Base-by-base conservation (phyloP, 768 basidiomycete genomes). In the Suillus fuscotomentosus region DNA sequence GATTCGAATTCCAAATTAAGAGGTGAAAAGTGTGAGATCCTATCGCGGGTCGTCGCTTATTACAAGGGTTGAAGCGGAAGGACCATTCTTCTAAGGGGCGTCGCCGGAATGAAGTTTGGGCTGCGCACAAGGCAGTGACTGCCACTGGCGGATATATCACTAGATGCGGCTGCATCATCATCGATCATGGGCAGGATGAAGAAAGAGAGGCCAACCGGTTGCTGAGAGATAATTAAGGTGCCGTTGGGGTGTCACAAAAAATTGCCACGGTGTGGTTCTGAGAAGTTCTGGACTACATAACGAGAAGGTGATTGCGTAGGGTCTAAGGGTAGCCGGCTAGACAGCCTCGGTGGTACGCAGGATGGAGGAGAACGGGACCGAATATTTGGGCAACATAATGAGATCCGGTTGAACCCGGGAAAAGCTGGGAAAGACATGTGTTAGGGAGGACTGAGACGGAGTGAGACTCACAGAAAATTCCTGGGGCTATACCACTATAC, bases 1-100 rank as follows among this genome's bases (percentile, higher is more conserved):
- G 22, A 9, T 2, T 39, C 5, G 36, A 24, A 41, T 41, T 42
- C 56, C 38, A 57, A 8, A 56, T 38, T 20, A 38, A 20, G 48
- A 50, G 14, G 48, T 50, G 48, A 27, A 27, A 51, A 31, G 53
- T 54, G 53, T 54, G 53, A 36, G 38, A 57, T 56, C 7, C 36
- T 38, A 55, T 55, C n/a, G n/a, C 36, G 55, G 55, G 38, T 57
- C 56, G 38, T 57, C 56, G 56, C 56, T 39, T 57, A 57, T 39
- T 20, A 8, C 7, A 24, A 55, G 54, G 54, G 13, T 14, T 56
- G 20, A 38, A 38, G n/a, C 54, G 54, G 55, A 38, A 22, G 36
- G 36, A 15, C 39, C 39, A 27, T 56, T 39, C 14, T 57, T 39
- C 13, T 36, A n/a, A 6, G 13, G n/a, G 36, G 20, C 13, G 36